A percentile compares a stretch with the other conserved stretches of the same genome.
phyloP scores from a whole-genome alignment of 1,139 yeast species.

The Saccharomyces hybrid region DNA sequence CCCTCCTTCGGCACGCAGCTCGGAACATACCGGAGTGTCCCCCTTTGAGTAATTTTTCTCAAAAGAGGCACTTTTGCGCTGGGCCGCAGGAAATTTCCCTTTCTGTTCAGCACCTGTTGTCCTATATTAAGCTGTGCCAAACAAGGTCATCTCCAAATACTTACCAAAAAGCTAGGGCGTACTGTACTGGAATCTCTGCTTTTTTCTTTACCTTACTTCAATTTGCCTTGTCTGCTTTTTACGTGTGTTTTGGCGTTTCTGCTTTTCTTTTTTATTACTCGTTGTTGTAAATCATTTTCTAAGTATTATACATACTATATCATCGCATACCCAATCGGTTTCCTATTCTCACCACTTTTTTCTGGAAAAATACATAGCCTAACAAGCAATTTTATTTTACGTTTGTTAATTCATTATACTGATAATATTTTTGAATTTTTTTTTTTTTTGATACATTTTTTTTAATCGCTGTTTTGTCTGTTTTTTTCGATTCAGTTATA shows the following conservation, averaged over 20 bases:
- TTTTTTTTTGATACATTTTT: neutral
- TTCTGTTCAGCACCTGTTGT: neutral
- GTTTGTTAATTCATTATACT: neutral
- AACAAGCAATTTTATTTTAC: neutral
- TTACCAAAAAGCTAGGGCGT: neutral
- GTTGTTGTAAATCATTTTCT: neutral
- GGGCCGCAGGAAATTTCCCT: neutral
- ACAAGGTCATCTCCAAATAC: neutral
- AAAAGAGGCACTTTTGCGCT: neutral
- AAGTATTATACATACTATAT: neutral
- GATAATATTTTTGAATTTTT: neutral
- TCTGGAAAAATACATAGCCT: neutral
- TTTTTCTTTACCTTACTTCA: neutral
- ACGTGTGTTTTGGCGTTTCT: neutral
- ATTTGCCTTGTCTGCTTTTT: neutral
- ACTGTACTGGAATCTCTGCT: neutral
- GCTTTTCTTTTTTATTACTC: neutral
- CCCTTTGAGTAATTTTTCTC: neutral
- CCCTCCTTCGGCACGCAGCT: slow-evolving; percentile 22
- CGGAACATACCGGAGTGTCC: neutral
- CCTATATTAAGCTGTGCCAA: neutral
- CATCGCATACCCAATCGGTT: neutral
- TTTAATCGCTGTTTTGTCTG: neutral
- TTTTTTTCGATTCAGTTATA: neutral
- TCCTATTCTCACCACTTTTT: neutral